These are phyloP conservation scores for Myxozyma melibiosi DNA, from an alignment of 805 yeast genomes.

Conservation along the genomic window DNA sequence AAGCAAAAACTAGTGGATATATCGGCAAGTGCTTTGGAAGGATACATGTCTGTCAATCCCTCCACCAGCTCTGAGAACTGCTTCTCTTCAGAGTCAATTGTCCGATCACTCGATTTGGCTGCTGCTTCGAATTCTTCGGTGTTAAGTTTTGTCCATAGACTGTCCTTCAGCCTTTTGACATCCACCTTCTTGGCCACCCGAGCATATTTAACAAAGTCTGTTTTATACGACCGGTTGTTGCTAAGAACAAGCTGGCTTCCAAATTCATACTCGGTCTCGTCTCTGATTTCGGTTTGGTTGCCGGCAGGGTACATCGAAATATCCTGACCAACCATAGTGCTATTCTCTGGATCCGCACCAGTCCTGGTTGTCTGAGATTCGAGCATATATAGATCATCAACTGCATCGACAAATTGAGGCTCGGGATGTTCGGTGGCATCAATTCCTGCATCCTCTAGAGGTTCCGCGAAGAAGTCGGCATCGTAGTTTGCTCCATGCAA, in stretches of 20 bases:
- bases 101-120: conserved; percentile 27
- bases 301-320: not conserved
- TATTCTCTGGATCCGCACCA: not conserved
- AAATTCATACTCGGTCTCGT: conserved; percentile 29
- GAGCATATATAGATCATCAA: conserved; percentile 9
- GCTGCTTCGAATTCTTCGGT: conserved; percentile 37
- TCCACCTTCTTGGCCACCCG: conserved; percentile 78
- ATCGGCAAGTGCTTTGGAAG: conserved; percentile 59
- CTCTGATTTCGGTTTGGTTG: conserved; percentile 14
- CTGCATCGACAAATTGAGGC: conserved; percentile 19
- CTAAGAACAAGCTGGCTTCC: conserved; percentile 31
- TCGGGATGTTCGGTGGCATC: conserved; percentile 43
- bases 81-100: conserved; percentile 10
- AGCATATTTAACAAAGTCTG: conserved; percentile 56
- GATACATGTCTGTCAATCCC: conserved; percentile 56
- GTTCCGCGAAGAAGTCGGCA: conserved; percentile 42
- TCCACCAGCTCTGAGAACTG: conserved; percentile 53
- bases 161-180: conserved; percentile 69
- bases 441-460: conserved; percentile 44
- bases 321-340: not conserved
- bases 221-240: conserved; percentile 21
- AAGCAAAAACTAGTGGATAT: conserved; percentile 84
- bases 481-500: conserved; percentile 28
- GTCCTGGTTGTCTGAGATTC: not conserved
- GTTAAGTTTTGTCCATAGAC: conserved; percentile 62